Percentiles rank a stretch among this genome's conserved stretches.
Evolutionary conservation across 306 rosid species (phyloP).

Genomic region (Betula pendula): DNA sequence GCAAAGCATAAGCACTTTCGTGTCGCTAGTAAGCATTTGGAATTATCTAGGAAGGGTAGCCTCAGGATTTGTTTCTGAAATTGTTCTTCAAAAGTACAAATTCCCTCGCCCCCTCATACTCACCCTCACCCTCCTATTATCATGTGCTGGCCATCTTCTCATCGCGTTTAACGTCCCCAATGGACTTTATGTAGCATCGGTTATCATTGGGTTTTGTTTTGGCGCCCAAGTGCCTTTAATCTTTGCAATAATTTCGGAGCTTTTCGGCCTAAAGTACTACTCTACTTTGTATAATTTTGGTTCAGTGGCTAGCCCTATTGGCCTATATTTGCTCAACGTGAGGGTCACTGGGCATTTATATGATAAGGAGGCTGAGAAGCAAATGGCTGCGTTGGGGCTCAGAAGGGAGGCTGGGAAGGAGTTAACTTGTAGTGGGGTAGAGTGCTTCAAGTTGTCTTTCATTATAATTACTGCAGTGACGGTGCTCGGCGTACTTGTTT

Average conservation of each 20-base stretch:
- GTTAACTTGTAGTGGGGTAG: constrained; percentile 27
- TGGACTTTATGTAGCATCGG: constrained; percentile 48
- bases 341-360: constrained; percentile 36
- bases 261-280: constrained; percentile 45
- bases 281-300: constrained; percentile 41
- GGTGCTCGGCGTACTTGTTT: constrained; percentile 31
- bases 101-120: constrained; percentile 54
- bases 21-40: constrained; percentile 59
- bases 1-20: constrained; percentile 43
- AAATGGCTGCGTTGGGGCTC: constrained; percentile 31
- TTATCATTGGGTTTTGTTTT: constrained; percentile 37
- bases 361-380: constrained; percentile 38
- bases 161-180: constrained; percentile 44
- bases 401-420: constrained; percentile 31
- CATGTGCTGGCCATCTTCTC: constrained; percentile 54
- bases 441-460: constrained; percentile 40
- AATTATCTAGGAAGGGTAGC: constrained; percentile 55
- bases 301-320: constrained; percentile 37
- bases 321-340: constrained; percentile 42
- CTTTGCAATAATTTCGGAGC: constrained; percentile 39
- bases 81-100: constrained; percentile 34
- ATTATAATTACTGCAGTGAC: constrained; percentile 30
- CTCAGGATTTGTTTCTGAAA: constrained; percentile 51
- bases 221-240: constrained; percentile 40
- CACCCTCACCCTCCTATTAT: constrained; percentile 42